Evolutionary conservation across 2,329 filamentous ascomycete genomes (phyloP).

Genomic region (Xylaria sp.): DNA sequence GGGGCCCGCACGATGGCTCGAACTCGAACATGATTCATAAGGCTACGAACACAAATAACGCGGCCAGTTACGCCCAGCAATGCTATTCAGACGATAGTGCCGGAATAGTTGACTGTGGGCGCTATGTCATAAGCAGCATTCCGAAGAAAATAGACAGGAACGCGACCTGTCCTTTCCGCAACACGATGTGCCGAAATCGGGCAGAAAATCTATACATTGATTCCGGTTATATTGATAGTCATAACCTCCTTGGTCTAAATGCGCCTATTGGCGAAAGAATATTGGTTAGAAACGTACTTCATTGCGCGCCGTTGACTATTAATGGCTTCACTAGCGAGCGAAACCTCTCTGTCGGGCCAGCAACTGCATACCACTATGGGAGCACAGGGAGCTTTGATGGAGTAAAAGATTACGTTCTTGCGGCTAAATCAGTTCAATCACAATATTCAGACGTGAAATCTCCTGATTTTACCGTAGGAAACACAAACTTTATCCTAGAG

Average conservation of each 20-base stretch:
- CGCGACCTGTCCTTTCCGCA: not conserved
- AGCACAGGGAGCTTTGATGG: no score
- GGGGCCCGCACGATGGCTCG: not conserved
- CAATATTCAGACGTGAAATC: no score
- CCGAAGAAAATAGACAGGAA: not conserved
- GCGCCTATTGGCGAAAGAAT: not conserved
- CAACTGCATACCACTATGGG: no score
- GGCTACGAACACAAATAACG: not conserved
- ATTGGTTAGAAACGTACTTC: not conserved
- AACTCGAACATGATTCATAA: not conserved
- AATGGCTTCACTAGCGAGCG: not conserved
- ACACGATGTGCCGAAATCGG: not conserved
- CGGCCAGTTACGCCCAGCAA: slow-evolving; percentile 23
- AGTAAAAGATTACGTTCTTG: not conserved
- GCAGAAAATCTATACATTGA: not conserved
- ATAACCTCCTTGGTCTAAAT: not conserved
- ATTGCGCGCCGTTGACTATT: not conserved
- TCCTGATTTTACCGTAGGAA: no score
- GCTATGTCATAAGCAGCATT: not conserved
- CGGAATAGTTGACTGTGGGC: not conserved
- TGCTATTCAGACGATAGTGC: slow-evolving; percentile 7
- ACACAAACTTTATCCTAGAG: no score
- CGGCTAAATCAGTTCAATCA: no score
- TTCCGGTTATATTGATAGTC: not conserved
- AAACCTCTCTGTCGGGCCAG: not conserved